phyloP scores from a whole-genome alignment of 768 basidiomycete genomes.

The Phanerodontia chrysosporium region DNA sequence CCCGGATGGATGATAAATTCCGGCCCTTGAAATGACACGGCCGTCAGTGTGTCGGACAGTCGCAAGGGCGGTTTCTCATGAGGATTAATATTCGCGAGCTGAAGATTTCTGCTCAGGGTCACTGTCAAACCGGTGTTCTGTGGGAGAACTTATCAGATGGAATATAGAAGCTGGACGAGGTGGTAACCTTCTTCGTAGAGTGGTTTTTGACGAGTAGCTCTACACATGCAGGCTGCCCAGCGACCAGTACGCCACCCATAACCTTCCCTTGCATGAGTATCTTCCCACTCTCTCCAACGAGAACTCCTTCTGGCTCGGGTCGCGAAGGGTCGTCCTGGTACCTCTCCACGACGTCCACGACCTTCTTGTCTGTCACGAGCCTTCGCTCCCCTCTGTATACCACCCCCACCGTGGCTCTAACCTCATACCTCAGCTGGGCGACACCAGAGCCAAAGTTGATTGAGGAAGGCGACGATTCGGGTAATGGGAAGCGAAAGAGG shows the following conservation, averaged over 20 bases:
- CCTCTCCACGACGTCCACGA: slow-evolving; percentile 61
- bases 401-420: slow-evolving; percentile 68
- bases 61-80: slow-evolving; percentile 47
- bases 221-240: slow-evolving; percentile 67
- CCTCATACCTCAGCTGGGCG: slow-evolving; percentile 68
- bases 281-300: slow-evolving; percentile 75
- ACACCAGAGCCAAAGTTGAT: slow-evolving; percentile 68
- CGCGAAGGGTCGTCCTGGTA: slow-evolving; percentile 33
- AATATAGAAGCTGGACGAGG: not conserved
- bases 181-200: slow-evolving; percentile 66
- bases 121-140: slow-evolving; percentile 69
- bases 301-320: slow-evolving; percentile 51
- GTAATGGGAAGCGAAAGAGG: slow-evolving; percentile 73
- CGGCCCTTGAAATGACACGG: slow-evolving; percentile 66
- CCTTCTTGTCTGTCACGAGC: slow-evolving; percentile 58
- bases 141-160: not conserved
- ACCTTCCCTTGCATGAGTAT: slow-evolving; percentile 72
- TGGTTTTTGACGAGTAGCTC: slow-evolving; percentile 82
- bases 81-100: slow-evolving; percentile 42
- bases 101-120: slow-evolving; percentile 55
- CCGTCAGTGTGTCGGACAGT: slow-evolving; percentile 63
- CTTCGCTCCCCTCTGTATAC: slow-evolving; percentile 71
- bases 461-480: slow-evolving; percentile 61
- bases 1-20: slow-evolving; percentile 76
- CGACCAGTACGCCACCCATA: slow-evolving; percentile 56